A percentile compares a stretch with the other conserved stretches of the same genome.
Conservation (phyloP, 305 asterid species). For the Petunia hybrid region DNA sequence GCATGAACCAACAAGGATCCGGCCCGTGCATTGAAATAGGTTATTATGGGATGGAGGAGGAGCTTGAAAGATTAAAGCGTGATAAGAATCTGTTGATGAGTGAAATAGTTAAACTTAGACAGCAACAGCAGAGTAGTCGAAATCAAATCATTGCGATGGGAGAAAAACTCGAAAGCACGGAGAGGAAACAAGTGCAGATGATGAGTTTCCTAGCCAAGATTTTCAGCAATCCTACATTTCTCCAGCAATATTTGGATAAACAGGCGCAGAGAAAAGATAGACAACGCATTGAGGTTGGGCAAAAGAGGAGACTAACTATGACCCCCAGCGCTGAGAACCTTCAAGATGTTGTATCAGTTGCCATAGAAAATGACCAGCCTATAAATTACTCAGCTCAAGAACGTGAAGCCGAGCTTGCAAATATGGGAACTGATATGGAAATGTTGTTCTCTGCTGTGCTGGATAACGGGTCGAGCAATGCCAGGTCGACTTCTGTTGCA, state of each 20-base stretch:
- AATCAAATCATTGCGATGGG: conserved; percentile 61
- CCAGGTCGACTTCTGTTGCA: conserved; percentile 32
- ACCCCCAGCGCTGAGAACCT: conserved; percentile 56
- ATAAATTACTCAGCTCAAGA: conserved; percentile 34
- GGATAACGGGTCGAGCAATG: conserved; percentile 53
- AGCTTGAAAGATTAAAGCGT: conserved; percentile 62
- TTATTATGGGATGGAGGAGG: conserved; percentile 73
- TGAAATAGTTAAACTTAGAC: conserved; percentile 71
- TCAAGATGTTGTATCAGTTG: conserved; percentile 39
- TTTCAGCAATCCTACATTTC: conserved; percentile 53
- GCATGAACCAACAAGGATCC: conserved; percentile 53
- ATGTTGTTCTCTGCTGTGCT: conserved; percentile 51
- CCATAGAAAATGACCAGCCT: conserved; percentile 34
- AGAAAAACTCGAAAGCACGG: conserved; percentile 54
- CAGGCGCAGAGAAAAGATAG: conserved; percentile 37
- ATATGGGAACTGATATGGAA: conserved; percentile 57
- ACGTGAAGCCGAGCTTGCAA: conserved; percentile 41
- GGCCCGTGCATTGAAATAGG: conserved; percentile 65
- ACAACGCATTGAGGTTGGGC: conserved; percentile 58
- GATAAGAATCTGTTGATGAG: conserved; percentile 62
- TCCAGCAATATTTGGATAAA: conserved; percentile 61
- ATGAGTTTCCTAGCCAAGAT: conserved; percentile 76
- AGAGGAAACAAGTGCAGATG: conserved; percentile 66
- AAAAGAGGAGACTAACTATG: conserved; percentile 74
- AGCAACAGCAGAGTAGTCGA: conserved; percentile 65